Evolutionary conservation across 352 stramenopile species (phyloP).

Genomic region (Peronosclerospora sorghi): DNA sequence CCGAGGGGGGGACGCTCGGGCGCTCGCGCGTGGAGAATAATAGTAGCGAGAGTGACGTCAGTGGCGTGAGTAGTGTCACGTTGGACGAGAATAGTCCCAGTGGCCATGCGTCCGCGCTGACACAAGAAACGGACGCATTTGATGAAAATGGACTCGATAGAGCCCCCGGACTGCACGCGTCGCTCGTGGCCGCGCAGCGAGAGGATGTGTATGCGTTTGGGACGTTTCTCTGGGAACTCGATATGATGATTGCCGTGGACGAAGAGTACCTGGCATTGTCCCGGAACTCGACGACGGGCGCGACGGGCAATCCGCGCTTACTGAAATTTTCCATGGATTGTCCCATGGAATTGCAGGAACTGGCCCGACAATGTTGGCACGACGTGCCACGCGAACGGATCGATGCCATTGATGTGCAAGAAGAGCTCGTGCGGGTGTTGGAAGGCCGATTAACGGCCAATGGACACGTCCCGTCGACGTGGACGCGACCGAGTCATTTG

Average conservation of each 20-base stretch:
- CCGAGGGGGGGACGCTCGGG: background rate
- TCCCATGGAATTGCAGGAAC: conserved; percentile 36
- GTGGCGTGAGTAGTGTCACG: conserved; percentile 18
- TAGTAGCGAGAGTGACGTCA: conserved; percentile 21
- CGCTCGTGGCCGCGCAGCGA: conserved; percentile 20
- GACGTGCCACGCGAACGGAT: conserved; percentile 30
- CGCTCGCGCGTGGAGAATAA: conserved; percentile 21
- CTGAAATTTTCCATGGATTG: conserved; percentile 58
- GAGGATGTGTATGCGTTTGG: conserved; percentile 64
- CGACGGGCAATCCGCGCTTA: conserved; percentile 30
- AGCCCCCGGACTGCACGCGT: conserved; percentile 7
- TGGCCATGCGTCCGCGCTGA: conserved; percentile 12
- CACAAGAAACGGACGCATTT: conserved; percentile 15
- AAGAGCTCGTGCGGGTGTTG: conserved; percentile 57
- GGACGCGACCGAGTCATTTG: conserved; percentile 41
- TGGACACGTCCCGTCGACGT: conserved; percentile 32
- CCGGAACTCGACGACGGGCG: conserved; percentile 3
- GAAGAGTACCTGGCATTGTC: conserved; percentile 38
- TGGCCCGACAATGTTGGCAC: conserved; percentile 56
- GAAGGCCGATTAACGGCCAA: conserved; percentile 49
- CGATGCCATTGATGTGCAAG: conserved; percentile 60
- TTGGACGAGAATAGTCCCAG: conserved; percentile 22
- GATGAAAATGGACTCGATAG: conserved; percentile 21
- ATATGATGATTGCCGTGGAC: conserved; percentile 51
- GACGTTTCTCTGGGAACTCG: conserved; percentile 61